Base-by-base conservation (phyloP, 331 rosid species). In the Quercus tomentella region DNA sequence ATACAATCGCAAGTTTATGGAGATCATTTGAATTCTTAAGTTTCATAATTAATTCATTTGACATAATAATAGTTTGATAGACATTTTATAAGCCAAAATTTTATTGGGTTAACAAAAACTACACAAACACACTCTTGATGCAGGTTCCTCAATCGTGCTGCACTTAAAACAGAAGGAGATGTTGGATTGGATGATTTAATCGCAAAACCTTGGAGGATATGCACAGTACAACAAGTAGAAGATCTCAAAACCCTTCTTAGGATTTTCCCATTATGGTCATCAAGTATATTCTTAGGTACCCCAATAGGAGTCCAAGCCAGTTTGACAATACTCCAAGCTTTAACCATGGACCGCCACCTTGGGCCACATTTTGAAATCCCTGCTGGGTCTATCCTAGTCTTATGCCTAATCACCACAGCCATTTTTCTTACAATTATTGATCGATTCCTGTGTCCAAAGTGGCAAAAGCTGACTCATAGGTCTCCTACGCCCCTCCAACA, bases 171-270 rank as follows among this genome's bases (percentile, higher is more conserved):
- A 1, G 81, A 86, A 18, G 94, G 88, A 62, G 94, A 93, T 77
- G 41, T 86, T 8, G 10, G 30, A 51, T 25, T 45, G 31, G 86
- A 88, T 75, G 91, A 88, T 1, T 61, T 82, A 67, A 70, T 84
- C 28, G 79, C 81, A 49, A 93, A 86, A 74, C 85, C 80, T 45
- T 93, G 97, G 94, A 85, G 79, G 14, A 74, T 91, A 25, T 87
- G 93, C 87, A 84, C 84, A 30, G 55, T 88, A 22, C 79, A 89
- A 74, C 89, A 93, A 79, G 92, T 88, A n/a, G 92, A 91, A 79
- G 91, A 89, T 69, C 77, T 91, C 9, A 93, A 89, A 65, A 74
- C 83, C 2, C 16, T 88, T 4, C 8, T 88, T 3, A 87, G 85
- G 75, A 85, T 91, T 15, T 11, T 88, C 4, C 91, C 93, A 70